Percentiles rank a stretch among this genome's conserved stretches.
Evolutionary conservation across 2,329 filamentous ascomycete species (phyloP).

Genomic region (Byssochlamys sp.): DNA sequence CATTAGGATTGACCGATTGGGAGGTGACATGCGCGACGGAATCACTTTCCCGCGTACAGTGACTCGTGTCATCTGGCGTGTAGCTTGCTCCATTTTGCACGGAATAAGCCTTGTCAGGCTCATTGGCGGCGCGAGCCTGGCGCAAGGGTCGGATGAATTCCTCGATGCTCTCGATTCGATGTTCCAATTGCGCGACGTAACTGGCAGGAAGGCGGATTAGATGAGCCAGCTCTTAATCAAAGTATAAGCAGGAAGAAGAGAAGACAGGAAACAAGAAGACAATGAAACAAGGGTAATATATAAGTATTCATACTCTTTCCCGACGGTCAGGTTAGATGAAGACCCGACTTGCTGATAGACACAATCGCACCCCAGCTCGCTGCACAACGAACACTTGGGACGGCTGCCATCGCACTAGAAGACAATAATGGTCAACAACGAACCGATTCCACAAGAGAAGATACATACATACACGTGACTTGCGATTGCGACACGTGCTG

Average conservation of each 20-base stretch:
- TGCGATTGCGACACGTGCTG: slow-evolving; percentile 3
- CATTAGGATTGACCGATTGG: background rate
- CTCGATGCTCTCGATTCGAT: slow-evolving; percentile 7
- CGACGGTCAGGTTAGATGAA: slow-evolving; percentile 7
- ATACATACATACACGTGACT: slow-evolving; percentile 3
- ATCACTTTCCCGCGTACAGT: background rate
- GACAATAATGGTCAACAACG: too few species aligned
- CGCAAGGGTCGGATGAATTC: slow-evolving; percentile 4
- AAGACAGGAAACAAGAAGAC: too few species aligned
- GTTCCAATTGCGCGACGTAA: slow-evolving; percentile 8
- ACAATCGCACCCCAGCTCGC: slow-evolving; percentile 8
- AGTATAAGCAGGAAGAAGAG: background rate
- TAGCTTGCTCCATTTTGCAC: background rate
- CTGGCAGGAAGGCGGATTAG: background rate
- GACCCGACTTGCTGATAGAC: slow-evolving; percentile 8
- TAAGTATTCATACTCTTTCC: slow-evolving; percentile 5
- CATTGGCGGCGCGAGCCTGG: slow-evolving; percentile 1
- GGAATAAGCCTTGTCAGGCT: slow-evolving; percentile 1
- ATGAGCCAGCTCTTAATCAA: background rate
- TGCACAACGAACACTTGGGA: slow-evolving; percentile 8
- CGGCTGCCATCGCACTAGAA: slow-evolving; percentile 9
- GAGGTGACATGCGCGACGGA: background rate
- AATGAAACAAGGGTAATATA: too few species aligned
- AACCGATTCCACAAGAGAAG: too few species aligned
- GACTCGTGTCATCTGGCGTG: background rate